Percentiles rank a stretch among this genome's conserved stretches.
Conservation (phyloP, 2,329 filamentous ascomycete genomes). For the Annulohypoxylon truncatum region DNA sequence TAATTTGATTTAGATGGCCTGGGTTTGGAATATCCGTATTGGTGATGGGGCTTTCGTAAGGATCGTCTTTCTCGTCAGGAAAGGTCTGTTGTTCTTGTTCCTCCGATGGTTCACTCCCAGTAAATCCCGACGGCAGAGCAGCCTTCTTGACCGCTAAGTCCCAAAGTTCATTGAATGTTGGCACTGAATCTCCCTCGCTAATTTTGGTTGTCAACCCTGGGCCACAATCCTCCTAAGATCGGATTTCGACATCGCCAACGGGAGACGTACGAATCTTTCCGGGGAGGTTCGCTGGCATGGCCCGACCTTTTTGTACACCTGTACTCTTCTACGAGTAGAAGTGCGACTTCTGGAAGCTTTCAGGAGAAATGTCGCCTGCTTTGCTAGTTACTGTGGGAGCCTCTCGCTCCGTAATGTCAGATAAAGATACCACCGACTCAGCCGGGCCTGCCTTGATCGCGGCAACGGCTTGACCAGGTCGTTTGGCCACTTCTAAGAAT, state of each 20-base stretch:
- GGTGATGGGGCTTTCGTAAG: neutral
- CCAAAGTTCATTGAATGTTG: neutral
- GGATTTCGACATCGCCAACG: neutral
- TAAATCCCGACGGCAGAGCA: neutral
- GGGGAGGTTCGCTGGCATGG: neutral
- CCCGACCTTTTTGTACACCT: neutral
- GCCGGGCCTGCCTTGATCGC: conserved; percentile 63
- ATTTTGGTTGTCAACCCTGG: neutral
- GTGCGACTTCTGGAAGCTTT: conserved; percentile 68
- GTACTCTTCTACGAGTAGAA: conserved; percentile 62
- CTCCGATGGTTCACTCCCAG: no score
- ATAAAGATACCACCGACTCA: conserved; percentile 54
- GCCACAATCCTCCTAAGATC: neutral
- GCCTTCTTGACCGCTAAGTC: neutral
- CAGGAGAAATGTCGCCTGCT: conserved; percentile 64
- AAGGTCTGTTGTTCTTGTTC: neutral
- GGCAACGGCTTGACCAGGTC: conserved; percentile 63
- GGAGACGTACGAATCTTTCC: neutral
- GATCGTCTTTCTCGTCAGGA: neutral
- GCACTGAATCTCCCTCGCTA: neutral
- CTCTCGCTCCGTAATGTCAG: conserved; percentile 57
- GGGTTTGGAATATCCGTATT: neutral
- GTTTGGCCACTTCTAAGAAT: conserved; percentile 81
- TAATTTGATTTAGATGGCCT: neutral
- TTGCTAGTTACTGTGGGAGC: conserved; percentile 56